These are phyloP conservation scores for Sporothrix schenckii DNA, from an alignment of 2,329 filamentous ascomycete species.

Conservation along the genomic window DNA sequence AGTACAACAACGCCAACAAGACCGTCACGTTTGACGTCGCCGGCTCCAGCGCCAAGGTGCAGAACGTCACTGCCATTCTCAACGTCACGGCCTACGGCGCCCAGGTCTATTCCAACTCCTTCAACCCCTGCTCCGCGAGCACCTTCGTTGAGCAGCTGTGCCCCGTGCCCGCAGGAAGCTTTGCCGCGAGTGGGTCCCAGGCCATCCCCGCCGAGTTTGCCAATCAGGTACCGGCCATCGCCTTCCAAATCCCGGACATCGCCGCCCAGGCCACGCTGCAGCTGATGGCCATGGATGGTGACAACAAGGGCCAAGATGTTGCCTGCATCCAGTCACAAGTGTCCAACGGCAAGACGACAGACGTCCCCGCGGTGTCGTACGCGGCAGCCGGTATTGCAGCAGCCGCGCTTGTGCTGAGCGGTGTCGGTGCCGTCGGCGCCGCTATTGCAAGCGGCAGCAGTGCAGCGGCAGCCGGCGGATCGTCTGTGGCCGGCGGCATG, in stretches of 20 bases:
- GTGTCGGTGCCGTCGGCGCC: constrained; percentile 63
- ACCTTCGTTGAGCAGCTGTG: constrained; percentile 76
- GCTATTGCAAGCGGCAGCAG: constrained; percentile 50
- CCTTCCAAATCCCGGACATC: constrained; percentile 88
- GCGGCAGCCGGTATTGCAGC: constrained; percentile 82
- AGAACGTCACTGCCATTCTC: constrained; percentile 79
- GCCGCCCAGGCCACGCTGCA: constrained; percentile 80
- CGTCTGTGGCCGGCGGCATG: constrained; percentile 53
- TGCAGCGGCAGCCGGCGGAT: constrained; percentile 53
- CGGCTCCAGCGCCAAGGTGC: constrained; percentile 70
- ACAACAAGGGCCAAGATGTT: constrained; percentile 54
- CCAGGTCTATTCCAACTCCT: constrained; percentile 74
- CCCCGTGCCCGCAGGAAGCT: constrained; percentile 78
- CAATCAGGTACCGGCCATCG: constrained; percentile 79
- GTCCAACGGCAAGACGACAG: constrained; percentile 82
- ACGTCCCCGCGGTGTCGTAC: constrained; percentile 76
- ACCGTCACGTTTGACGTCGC: constrained; percentile 79
- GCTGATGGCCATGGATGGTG: constrained; percentile 64
- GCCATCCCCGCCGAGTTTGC: constrained; percentile 72
- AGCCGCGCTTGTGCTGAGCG: constrained; percentile 75
- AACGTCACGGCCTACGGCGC: constrained; percentile 83
- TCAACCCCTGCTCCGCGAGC: constrained; percentile 75
- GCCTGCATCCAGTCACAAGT: constrained; percentile 84
- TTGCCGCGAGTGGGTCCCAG: constrained; percentile 72
- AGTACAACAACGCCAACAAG: constrained; percentile 75